Base-by-base conservation (phyloP, 805 yeast species). In the Candida yuanshanica region DNA sequence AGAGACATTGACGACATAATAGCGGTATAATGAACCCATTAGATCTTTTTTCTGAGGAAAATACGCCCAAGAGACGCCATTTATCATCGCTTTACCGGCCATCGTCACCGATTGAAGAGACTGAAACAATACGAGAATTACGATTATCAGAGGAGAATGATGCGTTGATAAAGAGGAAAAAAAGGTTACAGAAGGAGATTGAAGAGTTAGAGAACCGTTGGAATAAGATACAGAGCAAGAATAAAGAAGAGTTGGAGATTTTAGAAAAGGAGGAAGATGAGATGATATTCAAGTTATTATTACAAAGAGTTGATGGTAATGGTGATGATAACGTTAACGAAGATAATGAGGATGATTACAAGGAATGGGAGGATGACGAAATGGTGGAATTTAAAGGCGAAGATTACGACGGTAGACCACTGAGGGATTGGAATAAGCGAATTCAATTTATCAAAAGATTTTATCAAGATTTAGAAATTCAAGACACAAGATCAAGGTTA, bases 361-460 rank as follows among this genome's bases (percentile, higher is more conserved):
- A 41, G 2, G 47, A 34, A 16, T 44, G 35, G 2, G 37, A 27
- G 14, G 39, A 20, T 4, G 36, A 37, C 6, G 49, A 43, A n/a
- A 40, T 33, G 6, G 44, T 31, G 5, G 34, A 31, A 25, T 18
- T 41, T 21, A 14, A 25, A n/a, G 16, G 37, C 39, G 4, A 46
- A 27, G 29, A 36, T 7, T 55, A 44, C 41, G 43, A 37, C 18
- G 47, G 55, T 5, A 46, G 38, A 20, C 60, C 61, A 2, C 37
- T 44, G 9, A 44, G 41, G 32, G 43, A 51, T 11, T 57, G 61
- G 61, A 31, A 43, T 5, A 18, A 39, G 3, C 42, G 60, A 24
- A 32, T 50, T 2, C 53, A 49, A 24, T 54, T 49, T 26, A 25
- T 57, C 16, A 37, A 36, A 32, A 51, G 44, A 38, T 48, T 57